Base-by-base conservation (phyloP, 257 asterid species). In the Ilex aquifolium region DNA sequence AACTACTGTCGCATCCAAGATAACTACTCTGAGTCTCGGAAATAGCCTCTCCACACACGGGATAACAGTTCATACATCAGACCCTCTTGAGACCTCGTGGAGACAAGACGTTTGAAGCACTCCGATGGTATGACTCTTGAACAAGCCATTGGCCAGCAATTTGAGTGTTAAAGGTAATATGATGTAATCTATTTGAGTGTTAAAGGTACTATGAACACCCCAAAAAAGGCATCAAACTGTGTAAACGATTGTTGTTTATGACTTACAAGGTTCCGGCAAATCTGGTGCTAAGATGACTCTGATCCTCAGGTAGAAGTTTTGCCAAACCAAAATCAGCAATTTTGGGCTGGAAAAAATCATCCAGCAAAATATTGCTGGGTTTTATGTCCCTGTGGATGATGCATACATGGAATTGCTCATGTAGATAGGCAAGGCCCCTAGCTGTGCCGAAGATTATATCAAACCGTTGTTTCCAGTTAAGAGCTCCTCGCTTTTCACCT, bases 221-320 rank as follows among this genome's bases (percentile, higher is more conserved):
- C 42, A 44, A 10, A 62, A 57, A 36, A 9, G 17, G 17, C 44
- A 50, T 49, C 21, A n/a, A 32, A 32, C 52, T 4, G 13, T 10
- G 52, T 42, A 46, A 14, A 0, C 4, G 52, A 11, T 10, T 11
- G 52, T 10, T 14, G 52, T 10, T 46, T 46, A 46, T 57, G 49
- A 71, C 95, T 72, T 77, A 87, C 97, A 90, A 68, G 64, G 97
- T 87, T 52, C 96, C 96, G 2, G 96, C 96, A 79, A 90, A 90
- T 75, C 76, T 88, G 46, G 96, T 90, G 79, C 93, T 90, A 61
- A 90, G 76, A 66, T 90, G 96, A 44, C 82, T 83, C 79, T 73
- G 82, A 67, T 85, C 81, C 74, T 79, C 92, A 0, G 97, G 97
- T 12, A 87, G 64, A 64, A 87, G 92, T 73, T 85, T 85, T 10